phyloP scores from a whole-genome alignment of 2,329 filamentous ascomycete genomes.

The Zymoseptoria ardabiliae region DNA sequence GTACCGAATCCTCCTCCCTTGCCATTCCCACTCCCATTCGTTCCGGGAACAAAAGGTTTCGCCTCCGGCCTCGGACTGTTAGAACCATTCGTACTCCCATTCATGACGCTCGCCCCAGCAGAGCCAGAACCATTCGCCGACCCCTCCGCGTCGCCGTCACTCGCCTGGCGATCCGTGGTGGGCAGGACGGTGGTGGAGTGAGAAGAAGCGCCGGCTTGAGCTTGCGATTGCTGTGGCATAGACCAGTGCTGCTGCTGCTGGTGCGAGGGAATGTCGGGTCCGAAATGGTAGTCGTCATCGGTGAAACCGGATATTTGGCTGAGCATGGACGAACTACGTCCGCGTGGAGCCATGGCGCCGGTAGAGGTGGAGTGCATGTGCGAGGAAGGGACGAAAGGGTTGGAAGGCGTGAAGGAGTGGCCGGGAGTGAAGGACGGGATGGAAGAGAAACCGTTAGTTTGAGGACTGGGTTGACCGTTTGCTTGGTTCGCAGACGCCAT shows the following conservation, averaged over 20 bases:
- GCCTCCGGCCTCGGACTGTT: constrained; percentile 30
- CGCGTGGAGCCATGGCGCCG: constrained; percentile 26
- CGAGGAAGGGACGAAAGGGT: constrained; percentile 9
- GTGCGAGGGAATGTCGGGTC: constrained; percentile 7
- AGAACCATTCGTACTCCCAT: constrained; percentile 24
- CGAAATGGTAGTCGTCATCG: constrained; percentile 30
- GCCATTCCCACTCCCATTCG: constrained; percentile 1
- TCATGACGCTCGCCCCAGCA: constrained; percentile 14
- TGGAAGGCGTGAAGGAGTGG: constrained; percentile 20
- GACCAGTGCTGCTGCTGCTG: constrained; percentile 17
- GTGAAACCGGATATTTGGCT: constrained; percentile 46
- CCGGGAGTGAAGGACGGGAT: constrained; percentile 15
- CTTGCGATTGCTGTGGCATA: constrained; percentile 18
- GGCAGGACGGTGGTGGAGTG: not conserved
- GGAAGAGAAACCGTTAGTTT: constrained; percentile 14
- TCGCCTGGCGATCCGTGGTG: constrained; percentile 17
- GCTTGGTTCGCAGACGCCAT: constrained; percentile 42
- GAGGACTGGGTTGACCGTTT: constrained; percentile 15
- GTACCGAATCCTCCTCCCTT: constrained; percentile 13
- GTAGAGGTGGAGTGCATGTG: constrained; percentile 7
- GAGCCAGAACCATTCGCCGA: constrained; percentile 20
- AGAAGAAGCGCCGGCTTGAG: constrained; percentile 10
- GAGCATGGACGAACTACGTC: constrained; percentile 46
- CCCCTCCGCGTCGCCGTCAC: constrained; percentile 16
- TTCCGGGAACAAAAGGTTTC: constrained; percentile 25